These are phyloP conservation scores for Phaffomyces antillensis DNA, from an alignment of 805 yeast species.

Conservation along the genomic window DNA sequence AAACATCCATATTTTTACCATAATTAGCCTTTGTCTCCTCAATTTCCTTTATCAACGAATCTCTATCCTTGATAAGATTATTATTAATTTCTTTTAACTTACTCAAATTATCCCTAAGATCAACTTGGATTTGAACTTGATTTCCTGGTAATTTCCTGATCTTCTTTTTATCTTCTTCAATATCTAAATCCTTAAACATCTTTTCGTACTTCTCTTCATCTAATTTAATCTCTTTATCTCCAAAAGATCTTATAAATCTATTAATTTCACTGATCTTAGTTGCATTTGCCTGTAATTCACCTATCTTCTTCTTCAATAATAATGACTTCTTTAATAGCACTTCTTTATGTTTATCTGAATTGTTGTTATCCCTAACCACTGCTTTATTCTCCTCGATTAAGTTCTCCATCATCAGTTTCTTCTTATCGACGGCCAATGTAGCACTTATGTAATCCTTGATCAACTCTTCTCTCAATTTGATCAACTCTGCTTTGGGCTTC, in stretches of 20 bases:
- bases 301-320: slow-evolving; percentile 2
- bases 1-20: slow-evolving; percentile 3
- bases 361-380: slow-evolving; percentile 1
- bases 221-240: neutral
- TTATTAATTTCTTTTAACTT: neutral
- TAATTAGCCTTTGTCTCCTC: slow-evolving; percentile 3
- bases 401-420: slow-evolving; percentile 6
- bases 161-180: neutral
- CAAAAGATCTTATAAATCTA: neutral
- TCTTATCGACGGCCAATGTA: slow-evolving; percentile 2
- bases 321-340: slow-evolving; percentile 5
- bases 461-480: slow-evolving; percentile 1
- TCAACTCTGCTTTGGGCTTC: slow-evolving; percentile 1
- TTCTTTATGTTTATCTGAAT: slow-evolving; percentile 3
- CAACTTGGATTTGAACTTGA: neutral
- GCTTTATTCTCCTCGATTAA: neutral
- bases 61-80: neutral
- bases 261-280: slow-evolving; percentile 4
- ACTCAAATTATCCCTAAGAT: neutral
- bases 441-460: slow-evolving; percentile 4
- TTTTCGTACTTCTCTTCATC: slow-evolving; percentile 2
- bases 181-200: slow-evolving; percentile 4
- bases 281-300: slow-evolving; percentile 6
- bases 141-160: neutral
- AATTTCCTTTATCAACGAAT: slow-evolving; percentile 6